Conservation (phyloP, 208 protist species). For the Leishmania tarentolae region DNA sequence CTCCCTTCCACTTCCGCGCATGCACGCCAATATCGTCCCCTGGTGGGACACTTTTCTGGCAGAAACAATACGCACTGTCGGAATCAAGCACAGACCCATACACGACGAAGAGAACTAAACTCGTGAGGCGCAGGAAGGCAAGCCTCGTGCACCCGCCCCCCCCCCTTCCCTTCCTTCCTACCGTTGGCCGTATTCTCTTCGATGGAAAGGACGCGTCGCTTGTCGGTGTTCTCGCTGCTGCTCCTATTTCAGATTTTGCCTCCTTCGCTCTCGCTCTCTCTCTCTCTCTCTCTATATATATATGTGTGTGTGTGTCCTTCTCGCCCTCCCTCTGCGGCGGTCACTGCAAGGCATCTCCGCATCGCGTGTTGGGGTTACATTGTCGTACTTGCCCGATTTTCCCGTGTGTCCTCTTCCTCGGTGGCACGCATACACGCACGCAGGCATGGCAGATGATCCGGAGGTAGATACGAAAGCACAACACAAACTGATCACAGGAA, state of each 20-base stretch:
- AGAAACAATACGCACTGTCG: neutral
- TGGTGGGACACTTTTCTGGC: neutral
- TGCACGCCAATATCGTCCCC: neutral
- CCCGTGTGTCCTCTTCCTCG: neutral
- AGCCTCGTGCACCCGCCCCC: neutral
- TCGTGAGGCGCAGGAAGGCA: neutral
- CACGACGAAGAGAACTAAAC: neutral
- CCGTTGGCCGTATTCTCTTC: neutral
- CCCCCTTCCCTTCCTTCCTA: neutral
- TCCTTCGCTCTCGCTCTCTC: neutral
- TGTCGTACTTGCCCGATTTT: neutral
- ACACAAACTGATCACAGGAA: too few relatives aligned
- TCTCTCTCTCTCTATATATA: too few relatives aligned
- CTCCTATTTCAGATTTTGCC: neutral
- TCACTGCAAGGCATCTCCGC: neutral
- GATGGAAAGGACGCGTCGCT: neutral
- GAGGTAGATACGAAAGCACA: neutral
- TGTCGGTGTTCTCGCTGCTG: constrained; percentile 11
- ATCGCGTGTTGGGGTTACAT: neutral
- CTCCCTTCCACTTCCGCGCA: neutral
- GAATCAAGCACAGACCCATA: neutral
- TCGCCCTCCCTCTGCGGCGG: too few relatives aligned
- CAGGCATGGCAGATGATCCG: neutral
- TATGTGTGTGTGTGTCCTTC: too few relatives aligned
- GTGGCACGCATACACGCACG: neutral